phyloP scores from a whole-genome alignment of 305 asterid genomes.

The Stenogyne calaminthoides region DNA sequence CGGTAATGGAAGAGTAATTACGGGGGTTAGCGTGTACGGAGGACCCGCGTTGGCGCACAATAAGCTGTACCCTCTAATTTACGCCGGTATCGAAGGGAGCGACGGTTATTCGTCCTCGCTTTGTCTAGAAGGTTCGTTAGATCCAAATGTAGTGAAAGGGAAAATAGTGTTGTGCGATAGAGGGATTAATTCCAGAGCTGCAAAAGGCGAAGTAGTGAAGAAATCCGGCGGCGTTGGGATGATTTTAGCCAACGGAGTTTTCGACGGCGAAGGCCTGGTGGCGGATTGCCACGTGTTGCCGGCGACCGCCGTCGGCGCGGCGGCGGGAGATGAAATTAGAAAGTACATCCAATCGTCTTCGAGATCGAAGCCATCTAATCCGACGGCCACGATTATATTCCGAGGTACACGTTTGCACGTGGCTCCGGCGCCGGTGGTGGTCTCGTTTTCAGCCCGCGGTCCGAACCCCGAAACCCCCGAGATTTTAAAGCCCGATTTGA shows the following conservation, averaged over 20 bases:
- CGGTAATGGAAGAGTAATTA: conserved; percentile 59
- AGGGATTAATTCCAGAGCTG: conserved; percentile 81
- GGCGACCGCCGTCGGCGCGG: conserved; percentile 79
- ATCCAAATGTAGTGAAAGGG: conserved; percentile 58
- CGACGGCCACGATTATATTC: conserved; percentile 68
- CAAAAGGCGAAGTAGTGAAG: conserved; percentile 86
- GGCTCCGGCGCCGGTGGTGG: conserved; percentile 82
- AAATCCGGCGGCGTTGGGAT: conserved; percentile 86
- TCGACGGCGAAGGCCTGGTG: conserved; percentile 88
- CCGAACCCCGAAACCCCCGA: conserved; percentile 88
- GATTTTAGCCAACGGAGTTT: conserved; percentile 86
- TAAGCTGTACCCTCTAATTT: conserved; percentile 62
- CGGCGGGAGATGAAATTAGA: conserved; percentile 64
- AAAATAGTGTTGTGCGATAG: conserved; percentile 81
- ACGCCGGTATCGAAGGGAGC: conserved; percentile 83
- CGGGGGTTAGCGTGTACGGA: conserved; percentile 75
- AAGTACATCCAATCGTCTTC: conserved; percentile 49
- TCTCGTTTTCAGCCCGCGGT: conserved; percentile 83
- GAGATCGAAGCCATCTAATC: conserved; percentile 39
- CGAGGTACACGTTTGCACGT: conserved; percentile 71
- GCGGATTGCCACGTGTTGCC: conserved; percentile 91
- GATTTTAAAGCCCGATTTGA: conserved; percentile 79
- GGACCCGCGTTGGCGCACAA: conserved; percentile 67
- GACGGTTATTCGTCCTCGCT: conserved; percentile 84
- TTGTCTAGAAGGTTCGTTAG: conserved; percentile 75